Evolutionary conservation across 2,329 filamentous ascomycete genomes (phyloP).

Genomic region (Monosporascus sp.): DNA sequence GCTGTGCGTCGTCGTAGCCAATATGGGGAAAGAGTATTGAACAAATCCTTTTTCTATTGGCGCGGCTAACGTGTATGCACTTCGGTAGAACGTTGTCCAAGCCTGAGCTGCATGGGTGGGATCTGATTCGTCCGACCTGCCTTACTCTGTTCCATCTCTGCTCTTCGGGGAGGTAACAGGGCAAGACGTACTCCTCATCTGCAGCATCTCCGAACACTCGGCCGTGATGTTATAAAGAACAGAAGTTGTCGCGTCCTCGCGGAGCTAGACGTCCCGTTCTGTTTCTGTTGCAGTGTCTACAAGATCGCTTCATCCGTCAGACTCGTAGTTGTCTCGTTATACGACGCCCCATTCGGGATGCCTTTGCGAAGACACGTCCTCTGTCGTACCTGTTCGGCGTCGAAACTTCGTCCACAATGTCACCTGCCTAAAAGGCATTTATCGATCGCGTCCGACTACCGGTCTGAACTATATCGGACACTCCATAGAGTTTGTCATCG

Average conservation of each 20-base stretch:
- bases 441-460: background rate
- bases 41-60: no score
- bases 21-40: no score
- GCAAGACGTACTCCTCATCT: background rate
- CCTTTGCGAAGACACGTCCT: background rate
- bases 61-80: no score
- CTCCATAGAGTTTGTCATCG: background rate
- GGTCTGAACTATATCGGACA: background rate
- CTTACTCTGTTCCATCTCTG: background rate
- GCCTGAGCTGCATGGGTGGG: background rate
- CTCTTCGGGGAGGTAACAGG: no score
- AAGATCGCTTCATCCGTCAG: background rate
- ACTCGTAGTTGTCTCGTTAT: background rate
- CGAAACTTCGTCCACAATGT: background rate
- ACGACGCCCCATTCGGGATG: background rate
- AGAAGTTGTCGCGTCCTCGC: background rate
- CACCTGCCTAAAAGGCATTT: background rate
- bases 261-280: background rate
- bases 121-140: background rate
- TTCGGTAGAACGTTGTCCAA: no score
- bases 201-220: background rate
- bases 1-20: no score
- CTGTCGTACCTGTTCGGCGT: background rate
- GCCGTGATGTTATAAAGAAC: background rate
- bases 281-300: background rate